Percentiles rank a stretch among this genome's conserved stretches.
Conservation (phyloP, 352 stramenopile genomes). For the Globisporangium spinosum region DNA sequence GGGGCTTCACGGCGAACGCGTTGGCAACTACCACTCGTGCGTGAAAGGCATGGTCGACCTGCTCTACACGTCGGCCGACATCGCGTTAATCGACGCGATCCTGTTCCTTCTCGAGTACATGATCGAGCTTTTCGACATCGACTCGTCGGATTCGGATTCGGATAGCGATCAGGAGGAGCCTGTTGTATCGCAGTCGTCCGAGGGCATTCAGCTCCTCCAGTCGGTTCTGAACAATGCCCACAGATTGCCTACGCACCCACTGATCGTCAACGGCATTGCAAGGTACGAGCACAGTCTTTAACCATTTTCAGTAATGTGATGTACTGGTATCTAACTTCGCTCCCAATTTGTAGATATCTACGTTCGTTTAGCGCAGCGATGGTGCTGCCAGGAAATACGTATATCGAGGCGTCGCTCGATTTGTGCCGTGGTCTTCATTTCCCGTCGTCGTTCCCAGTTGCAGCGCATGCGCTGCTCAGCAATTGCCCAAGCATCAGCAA, state of each 20-base stretch:
- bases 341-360: constrained; percentile 41
- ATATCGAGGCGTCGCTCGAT: constrained; percentile 37
- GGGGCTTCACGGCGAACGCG: constrained; percentile 26
- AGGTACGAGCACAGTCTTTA: constrained; percentile 26
- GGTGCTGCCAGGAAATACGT: constrained; percentile 43
- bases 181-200: constrained; percentile 20
- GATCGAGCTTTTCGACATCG: constrained; percentile 80
- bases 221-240: constrained; percentile 40
- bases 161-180: constrained; percentile 33
- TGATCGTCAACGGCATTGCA: constrained; percentile 53
- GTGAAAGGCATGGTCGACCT: constrained; percentile 59
- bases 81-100: constrained; percentile 63
- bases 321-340: background rate
- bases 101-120: constrained; percentile 72
- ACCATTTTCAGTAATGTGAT: background rate
- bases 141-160: constrained; percentile 66
- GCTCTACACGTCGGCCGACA: constrained; percentile 38
- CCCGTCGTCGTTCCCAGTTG: constrained; percentile 34
- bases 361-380: constrained; percentile 51
- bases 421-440: constrained; percentile 54
- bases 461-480: constrained; percentile 46
- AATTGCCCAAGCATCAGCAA: constrained; percentile 60
- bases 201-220: constrained; percentile 57
- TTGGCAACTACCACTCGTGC: constrained; percentile 45
- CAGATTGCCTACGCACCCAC: constrained; percentile 49